A percentile compares a stretch with the other conserved stretches of the same genome.
phyloP scores from a whole-genome alignment of 1,284 basidiomycete species.

The Mycosarcoma maydis region DNA sequence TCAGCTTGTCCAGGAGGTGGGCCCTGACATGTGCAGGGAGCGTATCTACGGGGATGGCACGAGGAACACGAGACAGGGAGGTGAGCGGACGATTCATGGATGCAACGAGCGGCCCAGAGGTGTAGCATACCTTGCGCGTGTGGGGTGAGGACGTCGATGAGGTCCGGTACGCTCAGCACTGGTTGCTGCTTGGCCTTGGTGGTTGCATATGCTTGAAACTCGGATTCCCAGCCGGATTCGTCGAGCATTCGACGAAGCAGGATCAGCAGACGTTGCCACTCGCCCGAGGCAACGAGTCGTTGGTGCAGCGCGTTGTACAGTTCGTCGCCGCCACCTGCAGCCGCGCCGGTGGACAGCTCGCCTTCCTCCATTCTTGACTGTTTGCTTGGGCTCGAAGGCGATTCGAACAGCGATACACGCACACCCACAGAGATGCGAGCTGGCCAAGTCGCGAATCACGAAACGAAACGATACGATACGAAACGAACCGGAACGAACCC shows the following conservation, averaged over 20 bases:
- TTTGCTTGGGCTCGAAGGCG: not conserved
- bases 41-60: conserved; percentile 36
- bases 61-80: no score
- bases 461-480: not conserved
- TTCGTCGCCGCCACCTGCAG: conserved; percentile 23
- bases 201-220: conserved; percentile 20
- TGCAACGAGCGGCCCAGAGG: no score
- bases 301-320: conserved; percentile 51
- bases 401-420: no score
- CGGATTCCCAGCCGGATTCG: conserved; percentile 40
- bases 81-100: no score
- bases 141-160: conserved; percentile 35
- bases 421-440: no score
- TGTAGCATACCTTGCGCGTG: conserved; percentile 53
- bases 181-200: conserved; percentile 20
- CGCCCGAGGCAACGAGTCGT: conserved; percentile 45
- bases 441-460: no score
- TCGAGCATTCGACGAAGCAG: conserved; percentile 45
- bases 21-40: conserved; percentile 42
- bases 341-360: conserved; percentile 30
- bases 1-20: conserved; percentile 41
- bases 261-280: conserved; percentile 42
- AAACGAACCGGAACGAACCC: not conserved
- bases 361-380: conserved; percentile 36
- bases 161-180: conserved; percentile 18